Evolutionary conservation across 345 rosid species (phyloP), one percentile per base, ranked within the genome.

Genomic region (Euphorbia pulcherrima): DNA sequence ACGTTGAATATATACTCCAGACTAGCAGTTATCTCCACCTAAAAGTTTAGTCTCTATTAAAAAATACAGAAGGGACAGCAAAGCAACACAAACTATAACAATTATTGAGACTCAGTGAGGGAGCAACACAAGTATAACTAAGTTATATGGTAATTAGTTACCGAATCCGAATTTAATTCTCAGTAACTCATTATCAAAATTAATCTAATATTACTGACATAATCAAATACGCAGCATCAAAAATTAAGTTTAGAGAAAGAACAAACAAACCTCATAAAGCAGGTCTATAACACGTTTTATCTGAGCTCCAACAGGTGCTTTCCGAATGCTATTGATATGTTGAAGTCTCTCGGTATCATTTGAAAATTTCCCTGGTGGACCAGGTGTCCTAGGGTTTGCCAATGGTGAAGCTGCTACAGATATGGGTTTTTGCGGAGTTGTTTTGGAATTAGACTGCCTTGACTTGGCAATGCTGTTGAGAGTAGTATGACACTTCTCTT

Each of bases 231-330:
- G 24, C 47, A 37, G 48, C 48, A 37, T 60, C 47, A 20, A 0
- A 20, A 60, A 37, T n/a, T n/a, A 59, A 30, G 29, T 14, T 29
- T 26, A 44, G 55, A 64, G 20, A 14, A 9, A 35, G 40, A 39
- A 37, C 46, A 54, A 7, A 48, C 17, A 46, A 77, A 88, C 90
- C 89, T 80, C 83, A 1, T 62, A 62, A 39, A 90, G 74, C 60
- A 85, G 80, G 70, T 88, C 88, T 23, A 93, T 90, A 69, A 93
- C 96, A 21, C 92, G 96, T 80, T 90, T 93, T 64, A 93, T 89
- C 82, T 90, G 97, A 70, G 96, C 87, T 11, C 97, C 97, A 24
- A 84, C 91, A 56, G 91, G 92, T 18, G 80, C 75, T 80, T 89
- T 90, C 24, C 97, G 83, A 0, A 90, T 83, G 55, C 75, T 82